A percentile compares a stretch with the other conserved stretches of the same genome.
These are phyloP conservation scores for Lipomyces kockii DNA, from an alignment of 805 yeast species.

Conservation along the genomic window DNA sequence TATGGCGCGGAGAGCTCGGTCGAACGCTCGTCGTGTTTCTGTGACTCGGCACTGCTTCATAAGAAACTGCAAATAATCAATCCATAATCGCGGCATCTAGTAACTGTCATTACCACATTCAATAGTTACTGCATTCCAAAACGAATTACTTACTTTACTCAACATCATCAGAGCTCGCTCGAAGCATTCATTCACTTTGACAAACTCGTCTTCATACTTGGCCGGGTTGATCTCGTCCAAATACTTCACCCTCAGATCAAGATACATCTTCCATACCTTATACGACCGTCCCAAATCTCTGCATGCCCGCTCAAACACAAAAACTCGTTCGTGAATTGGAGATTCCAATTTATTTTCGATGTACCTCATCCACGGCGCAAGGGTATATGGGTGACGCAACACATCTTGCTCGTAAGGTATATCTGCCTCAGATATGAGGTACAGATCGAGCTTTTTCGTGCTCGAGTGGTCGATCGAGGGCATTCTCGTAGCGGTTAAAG, in stretches of 20 bases:
- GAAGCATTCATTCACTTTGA: slow-evolving; percentile 51
- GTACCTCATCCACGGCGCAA: slow-evolving; percentile 50
- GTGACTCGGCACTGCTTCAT: slow-evolving; percentile 47
- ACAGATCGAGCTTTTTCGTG: slow-evolving; percentile 17
- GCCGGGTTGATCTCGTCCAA: slow-evolving; percentile 43
- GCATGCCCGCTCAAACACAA: slow-evolving; percentile 60
- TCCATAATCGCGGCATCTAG: slow-evolving; percentile 58
- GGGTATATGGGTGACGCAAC: slow-evolving; percentile 46
- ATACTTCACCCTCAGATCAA: slow-evolving; percentile 50
- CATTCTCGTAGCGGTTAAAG: slow-evolving; percentile 3
- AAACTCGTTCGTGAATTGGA: slow-evolving; percentile 43
- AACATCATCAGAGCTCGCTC: slow-evolving; percentile 53
- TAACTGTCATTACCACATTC: not conserved
- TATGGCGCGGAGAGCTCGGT: slow-evolving; percentile 54
- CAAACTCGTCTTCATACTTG: slow-evolving; percentile 45
- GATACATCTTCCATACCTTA: slow-evolving; percentile 60
- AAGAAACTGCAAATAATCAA: slow-evolving; percentile 54
- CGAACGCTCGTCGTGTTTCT: slow-evolving; percentile 52
- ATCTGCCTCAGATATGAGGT: slow-evolving; percentile 48
- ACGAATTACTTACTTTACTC: slow-evolving; percentile 39
- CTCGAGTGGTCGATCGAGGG: not conserved
- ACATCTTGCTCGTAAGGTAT: slow-evolving; percentile 55
- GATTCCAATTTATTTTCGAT: slow-evolving; percentile 44
- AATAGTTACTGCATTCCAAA: not conserved
- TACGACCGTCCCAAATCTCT: slow-evolving; percentile 51